phyloP scores from a whole-genome alignment of 352 stramenopile species.

The Ophiocytium majus region DNA sequence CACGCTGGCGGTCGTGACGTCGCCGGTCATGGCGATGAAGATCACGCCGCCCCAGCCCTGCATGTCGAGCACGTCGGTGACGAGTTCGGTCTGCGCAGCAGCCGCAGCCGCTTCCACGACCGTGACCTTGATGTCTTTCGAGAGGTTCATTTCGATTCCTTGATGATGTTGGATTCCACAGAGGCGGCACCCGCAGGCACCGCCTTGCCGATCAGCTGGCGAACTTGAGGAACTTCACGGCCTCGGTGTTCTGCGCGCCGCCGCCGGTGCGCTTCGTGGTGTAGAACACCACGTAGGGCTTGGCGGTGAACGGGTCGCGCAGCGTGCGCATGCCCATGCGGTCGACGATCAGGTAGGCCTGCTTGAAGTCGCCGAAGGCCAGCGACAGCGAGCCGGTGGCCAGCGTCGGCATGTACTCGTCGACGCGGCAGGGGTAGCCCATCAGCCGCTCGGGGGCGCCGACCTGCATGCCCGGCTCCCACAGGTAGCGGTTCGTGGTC shows the following conservation, averaged over 20 bases:
- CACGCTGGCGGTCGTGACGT: not conserved
- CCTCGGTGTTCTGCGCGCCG: not conserved
- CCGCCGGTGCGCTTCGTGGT: not conserved
- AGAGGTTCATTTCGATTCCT: not conserved
- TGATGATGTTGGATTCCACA: not conserved
- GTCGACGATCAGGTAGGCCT: not conserved
- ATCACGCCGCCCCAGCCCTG: not conserved
- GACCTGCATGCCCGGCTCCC: not conserved
- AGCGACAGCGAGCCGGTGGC: not conserved
- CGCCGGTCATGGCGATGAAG: not conserved
- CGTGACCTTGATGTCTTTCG: not conserved
- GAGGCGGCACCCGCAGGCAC: not conserved
- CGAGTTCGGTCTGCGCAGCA: not conserved
- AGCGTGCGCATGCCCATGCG: not conserved
- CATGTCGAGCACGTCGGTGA: constrained; percentile 5
- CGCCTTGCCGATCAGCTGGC: not conserved
- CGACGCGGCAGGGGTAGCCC: not conserved
- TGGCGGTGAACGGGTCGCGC: not conserved
- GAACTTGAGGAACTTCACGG: not conserved
- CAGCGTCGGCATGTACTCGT: not conserved
- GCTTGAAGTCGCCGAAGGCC: constrained; percentile 12
- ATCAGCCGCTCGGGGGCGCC: not conserved
- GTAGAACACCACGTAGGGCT: constrained; percentile 11
- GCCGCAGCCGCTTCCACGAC: not conserved
- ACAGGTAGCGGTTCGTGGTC: not conserved